Percentiles rank a stretch among this genome's conserved stretches.
Conservation (phyloP, 257 asterid genomes). For the Scutellaria minor region DNA sequence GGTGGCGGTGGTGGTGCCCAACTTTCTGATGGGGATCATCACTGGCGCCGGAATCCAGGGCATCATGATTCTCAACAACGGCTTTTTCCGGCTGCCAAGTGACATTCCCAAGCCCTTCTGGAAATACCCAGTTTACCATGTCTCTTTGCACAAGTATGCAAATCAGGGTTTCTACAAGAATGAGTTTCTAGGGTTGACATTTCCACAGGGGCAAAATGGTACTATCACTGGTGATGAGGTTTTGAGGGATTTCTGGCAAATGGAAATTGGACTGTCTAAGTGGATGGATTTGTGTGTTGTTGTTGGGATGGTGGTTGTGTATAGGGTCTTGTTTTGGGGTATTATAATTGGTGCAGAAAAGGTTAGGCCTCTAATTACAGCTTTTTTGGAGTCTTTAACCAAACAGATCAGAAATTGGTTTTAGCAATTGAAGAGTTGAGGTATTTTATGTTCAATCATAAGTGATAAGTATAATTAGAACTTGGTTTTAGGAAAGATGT, state of each 20-base stretch:
- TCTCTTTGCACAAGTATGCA: slow-evolving; percentile 50
- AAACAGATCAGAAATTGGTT: not conserved
- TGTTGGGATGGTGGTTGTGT: slow-evolving; percentile 46
- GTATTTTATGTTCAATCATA: too few relatives aligned
- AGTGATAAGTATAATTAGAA: too few relatives aligned
- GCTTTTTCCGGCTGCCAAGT: slow-evolving; percentile 50
- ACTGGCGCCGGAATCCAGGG: slow-evolving; percentile 54
- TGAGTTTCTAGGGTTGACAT: slow-evolving; percentile 44
- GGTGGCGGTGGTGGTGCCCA: slow-evolving; percentile 48
- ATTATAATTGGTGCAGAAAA: slow-evolving; percentile 37
- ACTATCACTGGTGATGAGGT: slow-evolving; percentile 41
- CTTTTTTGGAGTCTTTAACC: not conserved
- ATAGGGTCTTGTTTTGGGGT: slow-evolving; percentile 43
- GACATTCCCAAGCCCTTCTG: slow-evolving; percentile 51
- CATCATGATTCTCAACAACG: slow-evolving; percentile 46
- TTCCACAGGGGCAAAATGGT: slow-evolving; percentile 39
- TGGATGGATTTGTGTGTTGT: slow-evolving; percentile 48
- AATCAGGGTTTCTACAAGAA: slow-evolving; percentile 56
- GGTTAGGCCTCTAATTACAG: slow-evolving; percentile 34
- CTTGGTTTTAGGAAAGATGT: too few relatives aligned
- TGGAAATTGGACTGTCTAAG: slow-evolving; percentile 45
- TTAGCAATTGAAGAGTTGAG: too few relatives aligned
- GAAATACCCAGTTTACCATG: slow-evolving; percentile 50
- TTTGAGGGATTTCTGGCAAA: slow-evolving; percentile 43
- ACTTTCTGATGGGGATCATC: slow-evolving; percentile 52